Conservation (phyloP, 2,329 filamentous ascomycete genomes). For the Hypoxylon sp. region DNA sequence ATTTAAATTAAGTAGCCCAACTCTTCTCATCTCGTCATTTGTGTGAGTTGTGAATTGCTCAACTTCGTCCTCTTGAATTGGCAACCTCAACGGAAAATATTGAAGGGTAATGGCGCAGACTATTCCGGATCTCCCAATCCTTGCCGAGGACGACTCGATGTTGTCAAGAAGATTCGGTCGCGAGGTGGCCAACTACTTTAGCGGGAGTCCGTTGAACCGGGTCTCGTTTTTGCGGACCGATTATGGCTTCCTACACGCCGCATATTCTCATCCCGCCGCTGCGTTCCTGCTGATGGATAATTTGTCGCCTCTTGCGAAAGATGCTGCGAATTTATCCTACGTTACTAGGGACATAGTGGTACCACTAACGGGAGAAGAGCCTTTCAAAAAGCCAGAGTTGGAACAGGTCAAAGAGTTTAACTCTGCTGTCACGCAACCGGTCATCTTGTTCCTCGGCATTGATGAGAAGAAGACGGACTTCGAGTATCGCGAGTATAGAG, state of each 20-base stretch:
- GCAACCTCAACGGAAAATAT: conserved; percentile 7
- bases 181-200: conserved; percentile 88
- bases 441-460: conserved; percentile 87
- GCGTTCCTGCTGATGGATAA: conserved; percentile 84
- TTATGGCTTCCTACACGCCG: conserved; percentile 76
- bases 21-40: conserved; percentile 7
- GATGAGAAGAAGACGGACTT: conserved; percentile 74
- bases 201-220: conserved; percentile 82
- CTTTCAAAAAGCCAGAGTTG: conserved; percentile 79
- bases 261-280: conserved; percentile 75
- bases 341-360: conserved; percentile 78
- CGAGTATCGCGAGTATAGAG: conserved; percentile 78
- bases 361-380: conserved; percentile 77
- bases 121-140: conserved; percentile 62
- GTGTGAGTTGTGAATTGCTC: conserved; percentile 4
- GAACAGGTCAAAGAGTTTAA: conserved; percentile 81
- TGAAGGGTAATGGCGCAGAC: conserved; percentile 52
- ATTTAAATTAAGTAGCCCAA: neutral
- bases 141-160: conserved; percentile 72
- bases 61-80: neutral
- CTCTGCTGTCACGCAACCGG: conserved; percentile 75
- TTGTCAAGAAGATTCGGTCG: conserved; percentile 82
- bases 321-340: conserved; percentile 74
- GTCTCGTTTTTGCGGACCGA: conserved; percentile 83
- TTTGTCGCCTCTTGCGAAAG: conserved; percentile 79